phyloP scores from a whole-genome alignment of 2,329 filamentous ascomycete species.

The Magnaporthiopsis poae region DNA sequence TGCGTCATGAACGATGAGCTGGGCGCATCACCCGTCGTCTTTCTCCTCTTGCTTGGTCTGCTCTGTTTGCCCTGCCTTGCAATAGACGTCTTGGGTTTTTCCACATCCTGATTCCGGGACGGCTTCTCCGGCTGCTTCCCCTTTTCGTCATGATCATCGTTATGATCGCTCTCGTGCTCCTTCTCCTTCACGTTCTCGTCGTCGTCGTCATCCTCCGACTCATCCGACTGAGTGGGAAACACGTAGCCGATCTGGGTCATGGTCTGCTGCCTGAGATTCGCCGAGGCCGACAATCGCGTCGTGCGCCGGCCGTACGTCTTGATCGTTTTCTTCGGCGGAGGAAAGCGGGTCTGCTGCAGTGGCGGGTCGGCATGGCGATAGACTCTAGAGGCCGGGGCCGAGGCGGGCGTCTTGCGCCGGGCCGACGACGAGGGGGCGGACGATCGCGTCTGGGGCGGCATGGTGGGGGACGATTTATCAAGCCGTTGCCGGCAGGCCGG shows the following conservation, averaged over 20 bases:
- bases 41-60: constrained; percentile 18
- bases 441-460: constrained; percentile 15
- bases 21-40: constrained; percentile 19
- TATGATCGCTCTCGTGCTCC: background rate
- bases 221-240: constrained; percentile 5
- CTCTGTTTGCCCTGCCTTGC: constrained; percentile 5
- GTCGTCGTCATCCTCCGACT: constrained; percentile 10
- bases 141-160: background rate
- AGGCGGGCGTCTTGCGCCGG: constrained; percentile 7
- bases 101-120: no score
- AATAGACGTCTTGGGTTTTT: constrained; percentile 1
- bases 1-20: constrained; percentile 23
- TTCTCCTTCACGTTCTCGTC: constrained; percentile 2
- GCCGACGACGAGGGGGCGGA: background rate
- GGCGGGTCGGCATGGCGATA: constrained; percentile 18
- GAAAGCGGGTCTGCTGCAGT: constrained; percentile 22
- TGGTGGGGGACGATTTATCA: constrained; percentile 1
- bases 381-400: constrained; percentile 11
- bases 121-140: constrained; percentile 6
- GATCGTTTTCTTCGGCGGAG: constrained; percentile 17
- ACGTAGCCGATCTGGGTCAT: constrained; percentile 25
- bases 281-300: constrained; percentile 9
- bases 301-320: constrained; percentile 20
- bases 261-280: constrained; percentile 21
- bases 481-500: background rate